Evolutionary conservation across 148 eudicot genomes (phyloP).

Genomic region (Drosera capensis): DNA sequence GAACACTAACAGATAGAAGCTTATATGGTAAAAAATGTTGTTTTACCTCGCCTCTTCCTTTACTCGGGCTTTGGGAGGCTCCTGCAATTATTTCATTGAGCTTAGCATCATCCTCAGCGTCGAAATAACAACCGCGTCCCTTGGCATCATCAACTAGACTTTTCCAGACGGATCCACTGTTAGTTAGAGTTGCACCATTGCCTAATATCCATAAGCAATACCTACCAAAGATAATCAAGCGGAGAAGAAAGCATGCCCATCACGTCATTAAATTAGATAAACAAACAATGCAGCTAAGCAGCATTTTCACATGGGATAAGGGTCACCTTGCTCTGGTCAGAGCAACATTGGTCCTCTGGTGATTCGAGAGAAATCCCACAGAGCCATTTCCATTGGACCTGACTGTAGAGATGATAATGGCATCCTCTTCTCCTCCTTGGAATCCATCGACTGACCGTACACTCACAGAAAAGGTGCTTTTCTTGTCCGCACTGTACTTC

Average conservation of each 20-base stretch:
- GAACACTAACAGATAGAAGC: no score
- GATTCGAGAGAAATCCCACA: constrained; percentile 19
- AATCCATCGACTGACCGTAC: constrained; percentile 37
- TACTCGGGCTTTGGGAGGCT: no score
- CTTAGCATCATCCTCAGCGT: constrained; percentile 35
- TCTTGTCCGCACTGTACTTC: constrained; percentile 10
- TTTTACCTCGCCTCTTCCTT: no score
- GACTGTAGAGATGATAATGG: constrained; percentile 48
- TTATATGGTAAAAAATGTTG: no score
- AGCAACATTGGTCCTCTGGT: constrained; percentile 21
- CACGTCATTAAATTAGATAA: background rate
- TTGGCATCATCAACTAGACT: constrained; percentile 32
- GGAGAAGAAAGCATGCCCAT: no score
- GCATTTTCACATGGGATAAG: background rate
- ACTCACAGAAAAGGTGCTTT: constrained; percentile 14
- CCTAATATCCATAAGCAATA: constrained; percentile 59
- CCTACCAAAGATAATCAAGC: constrained; percentile 11
- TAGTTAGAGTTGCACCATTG: constrained; percentile 15
- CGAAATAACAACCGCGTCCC: constrained; percentile 20
- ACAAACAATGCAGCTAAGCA: background rate
- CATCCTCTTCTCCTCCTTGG: constrained; percentile 46
- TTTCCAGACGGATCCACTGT: constrained; percentile 23
- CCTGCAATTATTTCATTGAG: no score
- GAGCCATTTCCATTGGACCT: constrained; percentile 16
- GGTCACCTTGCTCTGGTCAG: constrained; percentile 44